Base-by-base conservation (phyloP, 306 rosid genomes). In the Castanospermum australe region DNA sequence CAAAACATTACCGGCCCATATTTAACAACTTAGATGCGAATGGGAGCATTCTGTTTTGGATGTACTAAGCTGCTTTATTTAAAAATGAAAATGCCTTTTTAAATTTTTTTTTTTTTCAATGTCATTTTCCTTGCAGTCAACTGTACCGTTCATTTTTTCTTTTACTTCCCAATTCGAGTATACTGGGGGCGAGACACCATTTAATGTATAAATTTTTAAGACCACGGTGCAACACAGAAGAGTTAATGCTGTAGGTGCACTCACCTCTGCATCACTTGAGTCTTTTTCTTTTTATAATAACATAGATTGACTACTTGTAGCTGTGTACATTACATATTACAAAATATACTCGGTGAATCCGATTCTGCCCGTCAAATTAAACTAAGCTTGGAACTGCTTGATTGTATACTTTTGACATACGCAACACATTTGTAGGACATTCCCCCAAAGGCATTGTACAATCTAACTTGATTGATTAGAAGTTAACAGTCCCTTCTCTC, bases 1-100 rank as follows among this genome's bases (percentile, higher is more conserved):
- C 52, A 33, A 78, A 79, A 72, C 35, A 55, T 6, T 41, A 38
- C 42, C 51, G 83, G 32, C 65, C 59, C 54, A 66, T 54, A 71
- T 44, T 14, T 87, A 91, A 3, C 87, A 89, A 88, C 87, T 87
- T 38, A 85, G 57, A 54, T 45, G 38, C 38, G 32, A 35, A n/a
- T 81, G 42, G 22, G 68, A 78, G 79, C 75, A 4, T 60, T 18
- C 30, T 12, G 64, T 67, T 28, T 68, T 64, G 25, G 69, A 77
- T 81, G 82, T 87, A 65, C n/a, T 63, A 8, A 68, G 80, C 64
- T 30, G 28, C 42, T 64, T 15, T 77, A 83, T 70, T 32, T 36
- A 73, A 77, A 73, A 1, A 55, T 67, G 73, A 71, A 36, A 25
- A 68, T 47, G 62, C 35, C 74, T 22, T 22, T 67, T 22, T 38